These are phyloP conservation scores for Bipolaris sorokiniana DNA, from an alignment of 2,329 filamentous ascomycete genomes.

Conservation along the genomic window DNA sequence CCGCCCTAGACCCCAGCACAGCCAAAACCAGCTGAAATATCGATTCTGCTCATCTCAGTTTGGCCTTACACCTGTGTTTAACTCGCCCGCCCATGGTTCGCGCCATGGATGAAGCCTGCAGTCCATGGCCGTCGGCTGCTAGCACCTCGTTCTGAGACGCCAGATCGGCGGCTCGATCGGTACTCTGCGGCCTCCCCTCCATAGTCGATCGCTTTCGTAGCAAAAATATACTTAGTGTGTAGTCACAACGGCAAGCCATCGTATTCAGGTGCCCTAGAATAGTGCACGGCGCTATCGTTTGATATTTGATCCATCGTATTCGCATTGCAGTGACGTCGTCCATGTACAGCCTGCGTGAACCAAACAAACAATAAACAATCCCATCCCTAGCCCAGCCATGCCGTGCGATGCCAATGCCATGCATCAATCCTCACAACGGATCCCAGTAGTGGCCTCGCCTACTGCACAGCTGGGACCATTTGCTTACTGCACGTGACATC, in stretches of 20 bases:
- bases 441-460: neutral
- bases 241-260: neutral
- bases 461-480: neutral
- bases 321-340: constrained; percentile 13
- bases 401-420: neutral
- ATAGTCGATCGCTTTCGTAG: constrained; percentile 5
- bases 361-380: constrained; percentile 3
- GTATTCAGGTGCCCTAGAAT: constrained; percentile 4
- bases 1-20: neutral
- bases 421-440: neutral
- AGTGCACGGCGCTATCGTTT: constrained; percentile 7
- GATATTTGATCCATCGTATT: constrained; percentile 2
- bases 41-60: neutral
- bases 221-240: neutral
- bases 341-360: neutral
- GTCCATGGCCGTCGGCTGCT: neutral
- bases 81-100: neutral
- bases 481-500: constrained; percentile 1
- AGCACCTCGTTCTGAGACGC: neutral
- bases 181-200: neutral
- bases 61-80: neutral
- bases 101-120: neutral
- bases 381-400: neutral
- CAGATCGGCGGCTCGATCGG: neutral
- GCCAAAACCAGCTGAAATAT: neutral